phyloP scores from a whole-genome alignment of 192 early-diverging fungal species.

The Coemansia sp. region DNA sequence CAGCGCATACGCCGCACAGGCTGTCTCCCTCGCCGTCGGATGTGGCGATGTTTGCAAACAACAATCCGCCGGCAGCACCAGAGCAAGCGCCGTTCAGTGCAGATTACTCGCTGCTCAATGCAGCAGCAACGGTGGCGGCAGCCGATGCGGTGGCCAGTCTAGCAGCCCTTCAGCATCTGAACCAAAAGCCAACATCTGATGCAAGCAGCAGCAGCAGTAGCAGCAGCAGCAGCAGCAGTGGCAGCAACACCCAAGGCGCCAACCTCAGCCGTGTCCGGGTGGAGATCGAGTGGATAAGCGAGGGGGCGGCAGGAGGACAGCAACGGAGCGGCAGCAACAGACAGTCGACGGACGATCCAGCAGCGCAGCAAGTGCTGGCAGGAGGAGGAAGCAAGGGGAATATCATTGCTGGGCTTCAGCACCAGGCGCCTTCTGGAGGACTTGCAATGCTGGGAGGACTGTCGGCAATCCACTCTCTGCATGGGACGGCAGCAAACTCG shows the following conservation, averaged over 20 bases:
- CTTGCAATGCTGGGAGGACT: neutral
- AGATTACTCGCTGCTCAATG: slow-evolving; percentile 26
- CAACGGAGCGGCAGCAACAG: slow-evolving; percentile 11
- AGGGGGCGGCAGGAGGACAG: slow-evolving; percentile 8
- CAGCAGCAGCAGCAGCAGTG: neutral
- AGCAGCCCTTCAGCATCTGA: slow-evolving; percentile 10
- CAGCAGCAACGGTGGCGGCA: slow-evolving; percentile 25
- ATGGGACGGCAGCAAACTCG: slow-evolving; percentile 32
- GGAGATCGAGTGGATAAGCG: slow-evolving; percentile 46
- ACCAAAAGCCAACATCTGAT: neutral
- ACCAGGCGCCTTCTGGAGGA: neutral
- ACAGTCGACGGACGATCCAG: slow-evolving; percentile 24
- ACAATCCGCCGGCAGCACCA: neutral
- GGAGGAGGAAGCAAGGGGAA: slow-evolving; percentile 3
- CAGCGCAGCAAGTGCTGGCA: slow-evolving; percentile 9
- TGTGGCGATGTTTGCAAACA: slow-evolving; percentile 42
- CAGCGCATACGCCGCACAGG: slow-evolving; percentile 12
- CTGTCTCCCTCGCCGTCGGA: slow-evolving; percentile 43
- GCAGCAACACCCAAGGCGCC: neutral
- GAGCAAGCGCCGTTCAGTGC: neutral
- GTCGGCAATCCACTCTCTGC: slow-evolving; percentile 17
- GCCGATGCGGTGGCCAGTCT: slow-evolving; percentile 21
- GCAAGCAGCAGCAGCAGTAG: neutral
- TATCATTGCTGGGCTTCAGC: neutral
- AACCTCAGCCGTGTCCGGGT: slow-evolving; percentile 32